Evolutionary conservation across 2,329 filamentous ascomycete species (phyloP).

Genomic region (Calonectria pseudoturangicola): DNA sequence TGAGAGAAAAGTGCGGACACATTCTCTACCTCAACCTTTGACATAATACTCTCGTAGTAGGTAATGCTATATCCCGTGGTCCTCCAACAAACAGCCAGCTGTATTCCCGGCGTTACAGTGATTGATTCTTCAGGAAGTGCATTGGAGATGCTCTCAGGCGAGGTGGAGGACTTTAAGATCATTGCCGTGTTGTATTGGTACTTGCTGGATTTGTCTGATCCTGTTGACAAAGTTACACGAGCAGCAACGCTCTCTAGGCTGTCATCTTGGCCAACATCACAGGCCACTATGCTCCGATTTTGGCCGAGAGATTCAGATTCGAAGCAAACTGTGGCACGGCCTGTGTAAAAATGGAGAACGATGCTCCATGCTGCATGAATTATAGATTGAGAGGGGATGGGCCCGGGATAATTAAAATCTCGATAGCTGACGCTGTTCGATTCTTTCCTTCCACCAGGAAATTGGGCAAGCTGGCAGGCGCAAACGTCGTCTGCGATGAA

Average conservation of each 20-base stretch:
- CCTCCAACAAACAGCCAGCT: background rate
- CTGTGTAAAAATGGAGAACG: background rate
- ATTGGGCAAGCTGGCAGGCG: constrained; percentile 1
- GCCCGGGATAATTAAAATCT: background rate
- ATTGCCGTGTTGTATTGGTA: background rate
- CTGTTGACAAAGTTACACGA: background rate
- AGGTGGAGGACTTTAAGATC: background rate
- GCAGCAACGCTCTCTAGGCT: background rate
- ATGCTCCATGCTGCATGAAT: constrained; percentile 2
- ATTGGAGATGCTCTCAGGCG: background rate
- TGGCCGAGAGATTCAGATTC: background rate
- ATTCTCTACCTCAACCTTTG: background rate
- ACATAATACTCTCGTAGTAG: background rate
- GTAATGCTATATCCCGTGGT: background rate
- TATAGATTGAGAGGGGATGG: background rate
- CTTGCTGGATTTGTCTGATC: background rate
- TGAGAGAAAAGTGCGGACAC: background rate
- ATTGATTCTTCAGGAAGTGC: background rate
- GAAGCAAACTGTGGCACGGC: constrained; percentile 1
- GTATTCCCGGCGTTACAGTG: background rate
- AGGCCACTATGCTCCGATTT: background rate
- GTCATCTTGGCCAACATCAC: constrained; percentile 2
- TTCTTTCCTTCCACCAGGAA: background rate
- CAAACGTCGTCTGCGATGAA: background rate
- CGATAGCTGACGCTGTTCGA: background rate